Conservation (phyloP, 345 rosid genomes). For the Carallia pectinifolia region DNA sequence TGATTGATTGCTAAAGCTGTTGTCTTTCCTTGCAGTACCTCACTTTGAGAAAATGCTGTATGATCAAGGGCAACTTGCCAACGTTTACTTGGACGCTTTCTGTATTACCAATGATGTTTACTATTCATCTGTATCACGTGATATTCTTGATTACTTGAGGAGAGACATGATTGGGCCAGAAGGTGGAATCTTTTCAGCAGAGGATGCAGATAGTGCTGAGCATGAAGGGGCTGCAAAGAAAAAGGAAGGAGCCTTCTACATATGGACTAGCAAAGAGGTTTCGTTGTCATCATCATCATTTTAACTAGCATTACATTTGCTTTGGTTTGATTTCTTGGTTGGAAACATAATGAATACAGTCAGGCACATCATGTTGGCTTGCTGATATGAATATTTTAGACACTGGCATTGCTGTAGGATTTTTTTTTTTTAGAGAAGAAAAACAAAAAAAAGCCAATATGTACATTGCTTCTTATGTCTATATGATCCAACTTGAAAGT, state of each 20-base stretch:
- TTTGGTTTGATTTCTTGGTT: background rate
- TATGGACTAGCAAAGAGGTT: conserved; percentile 86
- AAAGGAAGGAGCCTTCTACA: conserved; percentile 87
- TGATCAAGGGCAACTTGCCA: conserved; percentile 88
- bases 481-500: no score
- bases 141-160: conserved; percentile 80
- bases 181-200: conserved; percentile 87
- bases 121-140: conserved; percentile 62
- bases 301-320: background rate
- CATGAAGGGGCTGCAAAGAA: conserved; percentile 52
- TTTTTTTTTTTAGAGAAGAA: no score
- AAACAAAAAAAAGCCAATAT: no score
- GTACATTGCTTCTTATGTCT: no score
- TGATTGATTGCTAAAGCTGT: conserved; percentile 6
- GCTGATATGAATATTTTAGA: no score
- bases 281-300: background rate
- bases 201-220: conserved; percentile 92
- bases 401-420: no score
- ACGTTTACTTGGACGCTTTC: conserved; percentile 76
- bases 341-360: background rate
- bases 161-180: conserved; percentile 86
- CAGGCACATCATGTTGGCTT: no score
- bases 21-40: conserved; percentile 63
- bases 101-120: conserved; percentile 58
- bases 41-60: conserved; percentile 98